Base-by-base conservation (phyloP, 345 rosid species). In the Moricandia moricandioides region DNA sequence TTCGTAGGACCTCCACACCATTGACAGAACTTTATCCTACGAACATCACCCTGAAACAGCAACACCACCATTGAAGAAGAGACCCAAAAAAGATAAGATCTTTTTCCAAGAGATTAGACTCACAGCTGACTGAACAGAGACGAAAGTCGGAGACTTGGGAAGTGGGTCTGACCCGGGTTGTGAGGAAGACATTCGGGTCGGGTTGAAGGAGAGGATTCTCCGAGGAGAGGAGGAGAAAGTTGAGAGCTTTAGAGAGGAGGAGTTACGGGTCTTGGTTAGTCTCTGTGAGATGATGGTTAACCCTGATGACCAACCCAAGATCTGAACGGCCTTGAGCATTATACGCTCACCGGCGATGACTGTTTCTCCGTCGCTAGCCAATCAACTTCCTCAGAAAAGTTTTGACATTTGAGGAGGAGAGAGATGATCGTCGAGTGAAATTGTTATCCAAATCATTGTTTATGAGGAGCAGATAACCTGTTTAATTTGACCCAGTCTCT, bases 1-100 rank as follows among this genome's bases (percentile, higher is more conserved):
- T 92, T 95, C 14, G 93, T 88, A 12, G 85, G 82, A 17, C 96
- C 97, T 69, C 99, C 97, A 82, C 97, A 95, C 96, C 91, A 90
- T 82, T 92, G 99, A 78, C 97, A 95, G 71, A 92, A 95, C 63
- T 86, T 89, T 72, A 90, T 88, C 83, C 76, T 95, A 60, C 80
- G 84, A 16, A 61, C 88, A 81, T 78, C 84, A 0, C 87, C 92
- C 97, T 90, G 81, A 29, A 43, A 14, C 18, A 69, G 16, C 63
- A 78, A 10, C 4, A 69, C n/a, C n/a, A 78, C 14, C 1, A 63
- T 10, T 65, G 18, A 49, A 58, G 59, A 18, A 37, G 8, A 43
- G 26, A 35, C 60, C 7, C 55, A 45, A 12, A 47, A 47, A 74
- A 65, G 17, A 62, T 17, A 3, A n/a, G 52, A 45, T 45, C 6